phyloP scores from a whole-genome alignment of 768 basidiomycete species.

The Coprinopsis strossmayeri region DNA sequence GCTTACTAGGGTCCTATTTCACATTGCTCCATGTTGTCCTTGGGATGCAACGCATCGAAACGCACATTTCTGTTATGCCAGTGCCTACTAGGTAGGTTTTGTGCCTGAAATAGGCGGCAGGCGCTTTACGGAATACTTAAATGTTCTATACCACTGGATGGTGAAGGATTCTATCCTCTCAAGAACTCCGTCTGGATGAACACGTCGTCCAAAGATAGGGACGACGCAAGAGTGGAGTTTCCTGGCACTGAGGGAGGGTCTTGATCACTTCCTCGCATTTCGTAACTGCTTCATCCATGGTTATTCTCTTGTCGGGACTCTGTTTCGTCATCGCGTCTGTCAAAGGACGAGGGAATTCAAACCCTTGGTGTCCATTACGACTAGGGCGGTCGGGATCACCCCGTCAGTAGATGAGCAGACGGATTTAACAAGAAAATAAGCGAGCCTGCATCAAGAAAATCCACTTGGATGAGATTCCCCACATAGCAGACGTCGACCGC shows the following conservation, averaged over 20 bases:
- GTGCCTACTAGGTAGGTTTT: neutral
- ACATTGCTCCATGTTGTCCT: too few species aligned
- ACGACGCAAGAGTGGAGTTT: neutral
- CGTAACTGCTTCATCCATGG: neutral
- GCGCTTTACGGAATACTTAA: neutral
- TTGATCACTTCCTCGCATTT: neutral
- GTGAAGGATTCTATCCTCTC: neutral
- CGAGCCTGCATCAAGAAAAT: neutral
- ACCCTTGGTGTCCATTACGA: neutral
- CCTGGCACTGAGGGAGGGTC: neutral
- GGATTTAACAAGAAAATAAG: neutral
- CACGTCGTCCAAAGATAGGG: too few species aligned
- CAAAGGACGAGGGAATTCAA: neutral
- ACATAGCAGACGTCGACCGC: constrained; percentile 6
- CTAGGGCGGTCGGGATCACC: neutral
- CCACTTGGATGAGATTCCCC: neutral
- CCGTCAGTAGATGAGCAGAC: neutral
- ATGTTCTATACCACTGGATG: neutral
- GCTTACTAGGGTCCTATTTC: too few species aligned
- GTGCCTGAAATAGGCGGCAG: neutral
- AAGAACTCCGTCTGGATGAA: neutral
- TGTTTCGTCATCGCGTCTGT: neutral
- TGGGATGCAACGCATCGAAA: neutral
- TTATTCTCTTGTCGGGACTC: neutral
- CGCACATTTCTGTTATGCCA: neutral